These are phyloP conservation scores for Pleochaeta shiraiana DNA, from an alignment of 2,329 filamentous ascomycete genomes.

Conservation along the genomic window DNA sequence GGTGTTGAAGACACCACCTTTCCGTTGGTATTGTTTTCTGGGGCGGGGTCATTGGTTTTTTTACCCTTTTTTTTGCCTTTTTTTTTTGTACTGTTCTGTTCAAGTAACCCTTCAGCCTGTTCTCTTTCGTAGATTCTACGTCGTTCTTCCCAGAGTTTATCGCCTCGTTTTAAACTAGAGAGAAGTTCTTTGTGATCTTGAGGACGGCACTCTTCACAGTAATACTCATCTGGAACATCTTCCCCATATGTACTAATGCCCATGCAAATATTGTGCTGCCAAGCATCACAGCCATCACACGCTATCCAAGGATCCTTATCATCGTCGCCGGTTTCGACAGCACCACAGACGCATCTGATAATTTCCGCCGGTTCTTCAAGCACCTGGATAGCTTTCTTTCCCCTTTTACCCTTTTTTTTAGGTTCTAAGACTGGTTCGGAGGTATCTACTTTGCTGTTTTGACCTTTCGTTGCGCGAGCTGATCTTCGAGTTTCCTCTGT, in stretches of 20 bases:
- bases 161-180: slow-evolving; percentile 54
- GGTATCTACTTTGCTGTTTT: slow-evolving; percentile 67
- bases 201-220: slow-evolving; percentile 76
- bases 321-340: slow-evolving; percentile 66
- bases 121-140: slow-evolving; percentile 35
- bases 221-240: slow-evolving; percentile 65
- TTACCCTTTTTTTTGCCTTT: slow-evolving; percentile 39
- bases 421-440: slow-evolving; percentile 24
- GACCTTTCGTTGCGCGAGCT: slow-evolving; percentile 88
- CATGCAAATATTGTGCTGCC: slow-evolving; percentile 97
- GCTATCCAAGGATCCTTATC: slow-evolving; percentile 85
- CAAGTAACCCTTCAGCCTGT: slow-evolving; percentile 27
- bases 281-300: slow-evolving; percentile 78
- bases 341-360: slow-evolving; percentile 85
- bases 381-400: slow-evolving; percentile 25
- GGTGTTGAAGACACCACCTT: slow-evolving; percentile 14
- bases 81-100: slow-evolving; percentile 24
- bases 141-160: slow-evolving; percentile 66
- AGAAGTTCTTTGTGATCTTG: slow-evolving; percentile 52
- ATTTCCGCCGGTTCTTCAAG: slow-evolving; percentile 31
- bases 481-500: slow-evolving; percentile 76
- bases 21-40: slow-evolving; percentile 23
- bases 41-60: slow-evolving; percentile 37
- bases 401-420: slow-evolving; percentile 28
- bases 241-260: slow-evolving; percentile 56